Conservation (phyloP, 2,329 filamentous ascomycete genomes). For the Exophiala calicioides region DNA sequence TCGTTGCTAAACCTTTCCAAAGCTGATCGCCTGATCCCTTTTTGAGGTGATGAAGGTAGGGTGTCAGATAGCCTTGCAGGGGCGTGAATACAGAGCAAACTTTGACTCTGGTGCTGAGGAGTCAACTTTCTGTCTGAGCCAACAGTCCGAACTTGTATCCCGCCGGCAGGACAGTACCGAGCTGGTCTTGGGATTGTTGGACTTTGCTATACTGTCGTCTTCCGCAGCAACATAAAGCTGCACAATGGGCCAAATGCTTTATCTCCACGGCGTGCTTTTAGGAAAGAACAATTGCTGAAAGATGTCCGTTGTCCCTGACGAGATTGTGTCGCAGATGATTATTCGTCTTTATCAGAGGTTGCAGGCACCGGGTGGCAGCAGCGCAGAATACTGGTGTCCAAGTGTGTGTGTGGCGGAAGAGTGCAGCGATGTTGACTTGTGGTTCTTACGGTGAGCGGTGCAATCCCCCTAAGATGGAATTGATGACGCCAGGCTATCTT, state of each 20-base stretch:
- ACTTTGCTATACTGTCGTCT: conserved; percentile 14
- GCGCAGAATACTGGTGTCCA: conserved; percentile 3
- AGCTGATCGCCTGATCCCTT: no score
- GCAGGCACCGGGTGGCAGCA: conserved; percentile 23
- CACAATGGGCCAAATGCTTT: conserved; percentile 19
- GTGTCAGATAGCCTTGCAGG: conserved; percentile 8
- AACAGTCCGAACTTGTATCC: conserved; percentile 16
- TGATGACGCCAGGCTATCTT: conserved; percentile 24
- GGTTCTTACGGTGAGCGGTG: conserved; percentile 22
- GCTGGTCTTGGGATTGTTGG: not conserved
- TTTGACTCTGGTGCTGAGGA: conserved; percentile 7
- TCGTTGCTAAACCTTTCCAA: not conserved
- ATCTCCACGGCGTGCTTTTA: conserved; percentile 18
- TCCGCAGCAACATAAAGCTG: conserved; percentile 8
- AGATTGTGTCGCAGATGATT: conserved; percentile 15
- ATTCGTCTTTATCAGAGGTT: conserved; percentile 21
- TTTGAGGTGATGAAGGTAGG: not conserved
- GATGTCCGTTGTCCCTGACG: conserved; percentile 20
- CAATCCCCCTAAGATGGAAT: conserved; percentile 10
- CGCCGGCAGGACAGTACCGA: not conserved
- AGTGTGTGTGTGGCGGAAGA: conserved; percentile 16
- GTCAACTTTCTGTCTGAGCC: conserved; percentile 14
- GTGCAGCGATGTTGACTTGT: conserved; percentile 17
- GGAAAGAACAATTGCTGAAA: conserved; percentile 24
- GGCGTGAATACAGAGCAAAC: not conserved